phyloP scores from a whole-genome alignment of 345 rosid genomes.

The Salix udensis region DNA sequence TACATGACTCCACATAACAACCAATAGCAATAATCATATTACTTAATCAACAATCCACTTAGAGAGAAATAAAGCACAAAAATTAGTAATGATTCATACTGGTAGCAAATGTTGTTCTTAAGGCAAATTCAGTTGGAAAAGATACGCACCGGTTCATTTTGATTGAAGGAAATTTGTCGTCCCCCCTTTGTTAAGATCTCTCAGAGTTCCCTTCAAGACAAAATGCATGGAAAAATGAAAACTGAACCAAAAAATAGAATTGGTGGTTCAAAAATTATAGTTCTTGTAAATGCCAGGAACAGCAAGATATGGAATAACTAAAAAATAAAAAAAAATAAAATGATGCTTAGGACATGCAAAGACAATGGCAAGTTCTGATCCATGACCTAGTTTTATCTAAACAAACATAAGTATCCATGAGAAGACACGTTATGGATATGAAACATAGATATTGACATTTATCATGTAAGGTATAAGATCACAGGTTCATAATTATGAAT shows the following conservation, averaged over 20 bases:
- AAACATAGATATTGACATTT: neutral
- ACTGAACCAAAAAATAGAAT: conserved; percentile 5
- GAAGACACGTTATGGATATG: neutral
- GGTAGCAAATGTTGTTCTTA: neutral
- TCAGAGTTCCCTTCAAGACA: conserved; percentile 43
- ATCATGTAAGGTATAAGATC: neutral
- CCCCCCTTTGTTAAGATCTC: conserved; percentile 48
- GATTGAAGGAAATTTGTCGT: conserved; percentile 24
- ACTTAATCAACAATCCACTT: neutral
- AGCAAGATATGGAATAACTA: neutral
- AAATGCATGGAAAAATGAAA: conserved; percentile 3
- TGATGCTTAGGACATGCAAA: neutral
- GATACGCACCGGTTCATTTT: conserved; percentile 37
- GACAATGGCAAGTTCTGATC: neutral
- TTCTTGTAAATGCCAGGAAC: neutral
- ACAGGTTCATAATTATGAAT: neutral
- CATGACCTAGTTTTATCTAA: neutral
- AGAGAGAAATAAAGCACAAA: neutral
- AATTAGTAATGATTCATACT: neutral
- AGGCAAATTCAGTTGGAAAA: conserved; percentile 1
- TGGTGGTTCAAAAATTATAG: neutral
- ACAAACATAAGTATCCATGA: neutral
- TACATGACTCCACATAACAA: conserved; percentile 3
- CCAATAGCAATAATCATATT: neutral
- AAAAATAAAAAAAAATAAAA: too few species aligned